Evolutionary conservation across 2,329 filamentous ascomycete species (phyloP), one percentile per base, ranked within the genome.

Genomic region (Trichocomaceae sp.): DNA sequence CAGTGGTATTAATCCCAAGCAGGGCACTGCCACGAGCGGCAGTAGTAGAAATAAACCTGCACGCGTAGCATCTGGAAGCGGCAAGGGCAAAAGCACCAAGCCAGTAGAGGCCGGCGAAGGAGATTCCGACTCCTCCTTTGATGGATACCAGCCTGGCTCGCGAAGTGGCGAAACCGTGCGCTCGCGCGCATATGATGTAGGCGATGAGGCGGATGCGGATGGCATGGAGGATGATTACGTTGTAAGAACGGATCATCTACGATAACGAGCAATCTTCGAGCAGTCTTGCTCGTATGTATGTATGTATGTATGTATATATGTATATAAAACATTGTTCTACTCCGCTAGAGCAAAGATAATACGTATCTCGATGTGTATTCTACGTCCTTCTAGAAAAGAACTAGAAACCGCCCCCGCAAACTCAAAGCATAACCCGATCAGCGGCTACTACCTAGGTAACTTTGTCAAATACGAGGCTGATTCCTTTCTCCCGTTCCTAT

Each of bases 21-120:
- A 20, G n/a, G 47, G 39, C 47, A 52, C 9, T 35, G 15, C 31
- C 9, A 35, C 31, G 2, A 35, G 12, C 39, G 35, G n/a, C 10
- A 64, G 57, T 55, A 63, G 57, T 55, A 63, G 61, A 49, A 68
- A 69, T 52, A 60, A 63, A 50, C 63, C 66, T 52, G 63, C 65
- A 12, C 33, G 56, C 45, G 62, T 45, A 20, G 46, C 35, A 31
- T 56, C 57, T 33, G 52, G 54, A 15, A 56, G 57, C 12, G 64
- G 65, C 49, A 70, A 76, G 57, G 69, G 68, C 19, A 76, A 75
- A 60, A 66, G 62, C 35, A 66, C 62, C 35, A 73, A 69, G 55
- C 58, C 62, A 1, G n/a, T 33, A 2, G 61, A 70, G 15, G 69
- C 70, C 23, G 67, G 62, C 47, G 68, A 66, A 19, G 65, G 57